Evolutionary conservation across 2,329 filamentous ascomycete species (phyloP).

Genomic region (Cladophialophora chaetospira): DNA sequence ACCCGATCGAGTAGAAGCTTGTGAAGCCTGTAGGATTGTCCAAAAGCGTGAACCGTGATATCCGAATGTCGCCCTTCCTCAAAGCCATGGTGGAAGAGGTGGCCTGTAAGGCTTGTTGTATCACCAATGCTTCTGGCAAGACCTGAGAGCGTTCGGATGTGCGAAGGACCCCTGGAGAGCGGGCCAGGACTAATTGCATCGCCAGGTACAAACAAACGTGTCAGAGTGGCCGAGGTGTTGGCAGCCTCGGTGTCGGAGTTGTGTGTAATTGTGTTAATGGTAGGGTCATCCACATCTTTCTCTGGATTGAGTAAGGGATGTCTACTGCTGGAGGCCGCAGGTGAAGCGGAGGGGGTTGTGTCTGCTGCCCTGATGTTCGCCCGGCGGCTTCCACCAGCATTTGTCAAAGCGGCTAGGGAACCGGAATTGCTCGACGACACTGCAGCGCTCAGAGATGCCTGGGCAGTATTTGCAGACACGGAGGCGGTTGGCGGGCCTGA

Average conservation of each 20-base stretch:
- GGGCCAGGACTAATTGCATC: slow-evolving; percentile 31
- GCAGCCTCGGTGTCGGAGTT: slow-evolving; percentile 21
- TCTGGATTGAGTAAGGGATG: slow-evolving; percentile 34
- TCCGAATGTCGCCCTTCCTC: slow-evolving; percentile 56
- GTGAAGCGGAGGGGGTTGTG: slow-evolving; percentile 12
- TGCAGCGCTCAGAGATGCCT: slow-evolving; percentile 39
- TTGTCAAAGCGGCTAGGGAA: slow-evolving; percentile 35
- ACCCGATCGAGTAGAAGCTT: slow-evolving; percentile 58
- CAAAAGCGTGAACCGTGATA: slow-evolving; percentile 57
- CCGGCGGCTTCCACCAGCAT: slow-evolving; percentile 26
- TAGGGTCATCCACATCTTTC: slow-evolving; percentile 40
- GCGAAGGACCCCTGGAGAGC: slow-evolving; percentile 35
- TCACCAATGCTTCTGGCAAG: slow-evolving; percentile 35
- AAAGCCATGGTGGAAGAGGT: slow-evolving; percentile 56
- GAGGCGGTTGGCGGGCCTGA: slow-evolving; percentile 40
- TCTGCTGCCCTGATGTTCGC: slow-evolving; percentile 18
- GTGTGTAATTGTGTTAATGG: slow-evolving; percentile 20
- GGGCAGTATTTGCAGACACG: slow-evolving; percentile 39
- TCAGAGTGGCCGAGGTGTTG: slow-evolving; percentile 36
- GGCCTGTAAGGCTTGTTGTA: slow-evolving; percentile 49
- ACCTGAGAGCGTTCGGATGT: slow-evolving; percentile 32
- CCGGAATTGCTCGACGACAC: slow-evolving; percentile 33
- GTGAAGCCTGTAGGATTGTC: slow-evolving; percentile 55
- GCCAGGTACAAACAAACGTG: slow-evolving; percentile 35
- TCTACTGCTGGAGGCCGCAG: slow-evolving; percentile 20